A percentile compares a stretch with the other conserved stretches of the same genome.
These are phyloP conservation scores for Penicillium riverlandense DNA, from an alignment of 495 filamentous ascomycete species.

Conservation along the genomic window DNA sequence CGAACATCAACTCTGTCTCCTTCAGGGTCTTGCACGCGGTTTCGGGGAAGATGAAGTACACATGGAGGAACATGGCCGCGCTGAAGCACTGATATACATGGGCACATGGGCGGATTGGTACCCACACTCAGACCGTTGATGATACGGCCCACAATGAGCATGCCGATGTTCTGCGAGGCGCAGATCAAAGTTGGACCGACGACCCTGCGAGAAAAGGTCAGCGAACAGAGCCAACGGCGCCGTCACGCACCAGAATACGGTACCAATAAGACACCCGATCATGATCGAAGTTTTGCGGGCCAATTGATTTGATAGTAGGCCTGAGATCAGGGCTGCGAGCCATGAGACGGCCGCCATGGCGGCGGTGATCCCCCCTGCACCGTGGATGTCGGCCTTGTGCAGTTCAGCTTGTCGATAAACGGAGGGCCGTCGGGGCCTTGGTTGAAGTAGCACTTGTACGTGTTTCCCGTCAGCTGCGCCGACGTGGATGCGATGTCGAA, in stretches of 20 bases:
- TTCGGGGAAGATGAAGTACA: conserved; percentile 78
- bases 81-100: conserved; percentile 49
- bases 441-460: conserved; percentile 62
- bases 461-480: conserved; percentile 38
- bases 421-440: conserved; percentile 29
- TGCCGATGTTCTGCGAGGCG: conserved; percentile 61
- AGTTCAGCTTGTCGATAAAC: conserved; percentile 24
- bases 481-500: conserved; percentile 81
- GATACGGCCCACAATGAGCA: conserved; percentile 55
- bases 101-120: conserved; percentile 60
- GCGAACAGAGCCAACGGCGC: too few species aligned
- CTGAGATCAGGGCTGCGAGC: conserved; percentile 62
- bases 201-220: conserved; percentile 24
- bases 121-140: conserved; percentile 60
- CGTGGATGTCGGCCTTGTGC: conserved; percentile 41
- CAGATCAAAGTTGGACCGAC: conserved; percentile 63
- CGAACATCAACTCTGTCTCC: conserved; percentile 65
- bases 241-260: background rate
- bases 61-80: conserved; percentile 44
- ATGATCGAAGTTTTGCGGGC: conserved; percentile 66
- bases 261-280: conserved; percentile 59
- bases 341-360: conserved; percentile 73
- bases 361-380: conserved; percentile 57
- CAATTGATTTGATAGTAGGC: conserved; percentile 57
- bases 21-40: conserved; percentile 76